A percentile compares a stretch with the other conserved stretches of the same genome.
These are phyloP conservation scores for Reticulascus tulasneorum DNA, from an alignment of 2,329 filamentous ascomycete genomes.

Conservation along the genomic window DNA sequence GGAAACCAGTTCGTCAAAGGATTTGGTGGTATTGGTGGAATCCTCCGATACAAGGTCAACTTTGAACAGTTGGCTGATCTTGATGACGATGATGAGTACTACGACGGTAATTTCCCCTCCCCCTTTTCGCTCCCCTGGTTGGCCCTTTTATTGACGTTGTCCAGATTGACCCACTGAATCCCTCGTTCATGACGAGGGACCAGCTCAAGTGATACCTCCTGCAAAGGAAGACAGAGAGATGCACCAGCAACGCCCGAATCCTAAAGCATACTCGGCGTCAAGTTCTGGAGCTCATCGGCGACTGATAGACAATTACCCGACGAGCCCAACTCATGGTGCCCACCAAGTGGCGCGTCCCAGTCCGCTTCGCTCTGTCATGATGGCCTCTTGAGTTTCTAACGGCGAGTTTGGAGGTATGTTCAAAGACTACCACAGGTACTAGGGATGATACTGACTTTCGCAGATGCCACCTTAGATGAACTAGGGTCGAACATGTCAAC, in stretches of 20 bases:
- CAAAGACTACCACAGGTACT: not conserved
- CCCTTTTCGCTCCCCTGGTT: not conserved
- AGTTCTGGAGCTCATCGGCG: conserved; percentile 38
- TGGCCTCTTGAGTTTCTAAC: conserved; percentile 48
- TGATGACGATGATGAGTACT: conserved; percentile 89
- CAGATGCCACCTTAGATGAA: too few species aligned
- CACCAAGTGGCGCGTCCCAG: conserved; percentile 58
- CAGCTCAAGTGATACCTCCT: conserved; percentile 58
- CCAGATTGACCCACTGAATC: conserved; percentile 83
- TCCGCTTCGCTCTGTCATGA: conserved; percentile 67
- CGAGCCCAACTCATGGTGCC: conserved; percentile 36
- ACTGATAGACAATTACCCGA: conserved; percentile 41
- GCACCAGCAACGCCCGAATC: conserved; percentile 22
- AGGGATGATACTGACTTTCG: too few species aligned
- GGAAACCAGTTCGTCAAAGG: conserved; percentile 99
- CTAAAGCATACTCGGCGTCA: conserved; percentile 35
- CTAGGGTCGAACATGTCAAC: too few species aligned
- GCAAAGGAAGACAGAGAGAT: conserved; percentile 24
- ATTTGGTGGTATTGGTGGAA: conserved; percentile 95
- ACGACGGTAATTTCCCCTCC: conserved; percentile 51
- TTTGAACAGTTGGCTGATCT: conserved; percentile 96
- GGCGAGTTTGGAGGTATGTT: conserved; percentile 14
- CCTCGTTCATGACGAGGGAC: conserved; percentile 90
- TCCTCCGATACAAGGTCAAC: conserved; percentile 99
- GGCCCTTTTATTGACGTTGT: conserved; percentile 11